Base-by-base conservation (phyloP, 1,284 basidiomycete genomes). In the Mycosarcoma mackinlayi region DNA sequence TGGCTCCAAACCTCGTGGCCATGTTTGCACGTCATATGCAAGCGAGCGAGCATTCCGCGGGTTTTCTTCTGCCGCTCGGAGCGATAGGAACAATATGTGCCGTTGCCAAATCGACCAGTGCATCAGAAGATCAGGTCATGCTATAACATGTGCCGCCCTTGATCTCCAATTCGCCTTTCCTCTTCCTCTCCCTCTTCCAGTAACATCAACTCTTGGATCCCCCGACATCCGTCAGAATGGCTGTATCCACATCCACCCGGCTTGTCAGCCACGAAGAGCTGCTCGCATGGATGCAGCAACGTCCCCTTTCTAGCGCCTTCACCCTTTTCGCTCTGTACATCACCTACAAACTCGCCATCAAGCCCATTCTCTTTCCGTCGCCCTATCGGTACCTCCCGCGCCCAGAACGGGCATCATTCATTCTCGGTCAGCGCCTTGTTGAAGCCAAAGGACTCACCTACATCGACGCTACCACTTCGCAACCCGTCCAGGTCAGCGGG, bases 361-460 rank as follows among this genome's bases (percentile, higher is more conserved):
- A 48, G 21, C 59, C 64, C n/a, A n/a, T 60, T 11, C 56, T 68
- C 11, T 66, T 67, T 23, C 69, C 69, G 4, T 73, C 69, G 0
- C 58, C 65, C 18, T 73, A 61, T 39, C 57, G 52, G 11, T 18
- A 48, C n/a, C 53, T 73, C 0, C 69, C 69, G 6, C 38, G 48
- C 1, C 64, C 69, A 2, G 11, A 50, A 25, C 52, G 60, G 4
- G 52, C 53, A 2, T 64, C 59, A 8, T 63, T 57, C 39, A 28
- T 67, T 27, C 41, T 68, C 31, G 69, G 69, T 1, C 57, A 63
- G 24, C 59, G 69, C 1, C 23, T 60, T 0, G 64, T 64, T 33
- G 69, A 73, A 44, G 62, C 69, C 4, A 54, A 59, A 35, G 64
- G 59, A 1, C 48, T 68, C 34, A 51, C 41, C 48, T 54, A 56